Evolutionary conservation across 1,284 basidiomycete genomes (phyloP).

Genomic region (Malassezia psittaci): DNA sequence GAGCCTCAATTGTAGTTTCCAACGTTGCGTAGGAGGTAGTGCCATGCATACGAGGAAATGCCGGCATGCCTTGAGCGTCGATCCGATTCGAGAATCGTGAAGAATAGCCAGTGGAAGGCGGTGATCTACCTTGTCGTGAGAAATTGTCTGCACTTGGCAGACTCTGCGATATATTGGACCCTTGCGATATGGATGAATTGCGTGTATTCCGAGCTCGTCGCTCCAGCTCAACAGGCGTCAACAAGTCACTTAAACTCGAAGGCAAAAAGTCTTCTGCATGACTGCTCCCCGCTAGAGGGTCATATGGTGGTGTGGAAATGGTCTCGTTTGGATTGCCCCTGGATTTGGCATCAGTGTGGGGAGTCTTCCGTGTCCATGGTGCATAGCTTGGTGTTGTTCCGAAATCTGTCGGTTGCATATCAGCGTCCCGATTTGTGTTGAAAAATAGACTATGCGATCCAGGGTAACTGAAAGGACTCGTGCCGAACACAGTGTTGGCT

Average conservation of each 20-base stretch:
- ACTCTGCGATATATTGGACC: conserved; percentile 25
- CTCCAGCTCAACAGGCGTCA: conserved; percentile 45
- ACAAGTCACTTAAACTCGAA: conserved; percentile 40
- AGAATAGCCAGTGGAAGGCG: neutral
- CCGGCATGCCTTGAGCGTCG: neutral
- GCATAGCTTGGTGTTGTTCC: neutral
- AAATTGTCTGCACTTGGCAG: conserved; percentile 23
- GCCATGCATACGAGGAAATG: neutral
- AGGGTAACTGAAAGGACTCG: conserved; percentile 44
- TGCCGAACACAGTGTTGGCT: conserved; percentile 27
- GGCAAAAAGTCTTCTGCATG: conserved; percentile 52
- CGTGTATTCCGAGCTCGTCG: conserved; percentile 25
- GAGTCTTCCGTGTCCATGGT: neutral
- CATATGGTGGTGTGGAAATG: neutral
- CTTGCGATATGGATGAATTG: conserved; percentile 15
- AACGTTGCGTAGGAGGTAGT: conserved; percentile 12
- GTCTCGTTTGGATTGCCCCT: too few species aligned
- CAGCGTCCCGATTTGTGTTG: conserved; percentile 15
- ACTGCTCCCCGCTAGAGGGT: conserved; percentile 22
- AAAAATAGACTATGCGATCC: conserved; percentile 39
- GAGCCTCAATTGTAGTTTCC: neutral
- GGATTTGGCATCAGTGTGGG: neutral
- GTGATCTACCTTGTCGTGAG: neutral
- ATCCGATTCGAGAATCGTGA: neutral
- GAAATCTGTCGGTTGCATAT: neutral